phyloP scores from a whole-genome alignment of 2,329 filamentous ascomycete species.

The Penicillium sp. region DNA sequence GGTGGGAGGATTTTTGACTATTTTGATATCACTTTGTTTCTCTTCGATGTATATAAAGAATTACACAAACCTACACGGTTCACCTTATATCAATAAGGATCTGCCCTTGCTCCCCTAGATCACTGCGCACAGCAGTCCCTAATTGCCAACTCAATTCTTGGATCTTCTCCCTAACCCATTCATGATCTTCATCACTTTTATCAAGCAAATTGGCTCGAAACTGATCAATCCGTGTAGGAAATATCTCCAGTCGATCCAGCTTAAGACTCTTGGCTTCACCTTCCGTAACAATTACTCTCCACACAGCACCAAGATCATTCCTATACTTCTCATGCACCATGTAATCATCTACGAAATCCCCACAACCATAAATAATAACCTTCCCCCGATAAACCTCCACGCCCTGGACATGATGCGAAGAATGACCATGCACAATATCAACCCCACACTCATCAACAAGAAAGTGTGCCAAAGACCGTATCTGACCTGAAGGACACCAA shows the following conservation, averaged over 20 bases:
- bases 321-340: constrained; percentile 33
- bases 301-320: constrained; percentile 44
- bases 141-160: constrained; percentile 28
- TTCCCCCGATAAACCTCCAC: constrained; percentile 39
- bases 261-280: constrained; percentile 12
- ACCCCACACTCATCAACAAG: constrained; percentile 44
- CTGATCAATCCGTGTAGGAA: constrained; percentile 36
- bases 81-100: constrained; percentile 25
- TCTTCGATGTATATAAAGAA: background rate
- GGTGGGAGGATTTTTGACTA: background rate
- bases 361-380: constrained; percentile 44
- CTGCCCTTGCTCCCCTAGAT: constrained; percentile 33
- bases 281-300: constrained; percentile 35
- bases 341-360: constrained; percentile 48
- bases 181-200: constrained; percentile 32
- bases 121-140: constrained; percentile 25
- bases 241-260: constrained; percentile 34
- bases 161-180: constrained; percentile 33
- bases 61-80: background rate
- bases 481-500: constrained; percentile 35
- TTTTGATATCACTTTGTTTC: background rate
- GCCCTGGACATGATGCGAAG: constrained; percentile 44
- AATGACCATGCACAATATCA: constrained; percentile 45
- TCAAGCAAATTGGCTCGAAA: constrained; percentile 35
- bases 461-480: constrained; percentile 39